phyloP scores from a whole-genome alignment of 148 eudicot genomes.

The Fagopyrum homotropicum region DNA sequence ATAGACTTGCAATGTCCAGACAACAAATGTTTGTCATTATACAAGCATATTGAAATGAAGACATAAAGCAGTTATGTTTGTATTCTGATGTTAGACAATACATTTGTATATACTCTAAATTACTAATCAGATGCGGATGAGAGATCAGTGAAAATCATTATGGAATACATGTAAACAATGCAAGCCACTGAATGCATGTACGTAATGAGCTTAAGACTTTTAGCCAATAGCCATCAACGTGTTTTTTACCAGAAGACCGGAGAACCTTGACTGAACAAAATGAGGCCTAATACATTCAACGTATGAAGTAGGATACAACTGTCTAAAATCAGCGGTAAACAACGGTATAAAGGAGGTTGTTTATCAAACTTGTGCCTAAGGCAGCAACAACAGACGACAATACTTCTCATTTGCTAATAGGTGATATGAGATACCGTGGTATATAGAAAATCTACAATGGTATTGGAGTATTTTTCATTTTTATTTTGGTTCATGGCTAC shows the following conservation, averaged over 20 bases:
- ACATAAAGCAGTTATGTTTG: neutral
- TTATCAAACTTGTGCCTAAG: neutral
- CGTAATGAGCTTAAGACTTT: neutral
- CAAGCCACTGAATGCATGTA: conserved; percentile 1
- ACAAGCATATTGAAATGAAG: neutral
- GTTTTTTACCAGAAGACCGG: neutral
- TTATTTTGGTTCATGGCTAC: neutral
- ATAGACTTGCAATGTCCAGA: neutral
- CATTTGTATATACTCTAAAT: neutral
- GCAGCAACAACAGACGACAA: neutral
- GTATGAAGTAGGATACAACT: neutral
- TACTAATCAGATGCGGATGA: neutral
- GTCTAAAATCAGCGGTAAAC: neutral
- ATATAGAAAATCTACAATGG: neutral
- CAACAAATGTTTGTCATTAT: neutral
- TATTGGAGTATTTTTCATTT: neutral
- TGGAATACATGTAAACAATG: neutral
- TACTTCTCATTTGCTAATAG: neutral
- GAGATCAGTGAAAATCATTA: neutral
- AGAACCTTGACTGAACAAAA: neutral
- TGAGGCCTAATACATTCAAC: neutral
- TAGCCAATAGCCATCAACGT: neutral
- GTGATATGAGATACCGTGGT: neutral
- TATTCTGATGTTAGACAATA: neutral
- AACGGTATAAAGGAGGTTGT: neutral